phyloP scores from a whole-genome alignment of 192 early-diverging fungal species.

The Phlyctochytrium bullatum region DNA sequence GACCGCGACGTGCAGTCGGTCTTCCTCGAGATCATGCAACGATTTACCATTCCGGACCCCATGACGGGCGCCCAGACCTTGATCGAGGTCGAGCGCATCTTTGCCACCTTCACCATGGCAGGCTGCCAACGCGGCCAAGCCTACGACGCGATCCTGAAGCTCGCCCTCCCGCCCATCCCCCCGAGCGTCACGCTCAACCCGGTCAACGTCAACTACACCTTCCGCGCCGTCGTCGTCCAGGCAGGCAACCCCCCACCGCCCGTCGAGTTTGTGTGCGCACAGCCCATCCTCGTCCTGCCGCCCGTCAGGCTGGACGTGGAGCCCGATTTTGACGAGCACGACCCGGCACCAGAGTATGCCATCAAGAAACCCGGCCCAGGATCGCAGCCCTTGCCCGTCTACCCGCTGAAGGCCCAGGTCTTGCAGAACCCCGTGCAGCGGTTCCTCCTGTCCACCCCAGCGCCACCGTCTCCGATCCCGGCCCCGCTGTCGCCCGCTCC shows the following conservation, averaged over 20 bases:
- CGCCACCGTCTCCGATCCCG: background rate
- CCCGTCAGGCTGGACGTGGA: background rate
- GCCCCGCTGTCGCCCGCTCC: background rate
- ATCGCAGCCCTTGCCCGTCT: background rate
- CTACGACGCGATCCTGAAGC: background rate
- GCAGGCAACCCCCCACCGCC: background rate
- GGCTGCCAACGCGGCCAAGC: background rate
- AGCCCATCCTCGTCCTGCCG: background rate
- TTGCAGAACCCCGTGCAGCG: background rate
- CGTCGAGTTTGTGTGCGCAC: background rate
- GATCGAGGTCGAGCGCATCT: background rate
- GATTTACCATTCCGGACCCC: background rate
- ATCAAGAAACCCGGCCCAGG: background rate
- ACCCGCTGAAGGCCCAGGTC: background rate
- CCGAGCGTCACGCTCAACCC: background rate
- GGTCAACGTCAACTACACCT: background rate
- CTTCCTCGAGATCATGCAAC: conserved; percentile 1
- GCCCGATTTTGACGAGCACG: background rate
- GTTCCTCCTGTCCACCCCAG: background rate
- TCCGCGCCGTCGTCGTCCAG: background rate
- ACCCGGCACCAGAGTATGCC: background rate
- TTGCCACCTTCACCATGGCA: background rate
- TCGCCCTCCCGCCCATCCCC: background rate
- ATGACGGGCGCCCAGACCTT: background rate
- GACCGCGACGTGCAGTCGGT: background rate